Conservation (phyloP, 2,329 filamentous ascomycete genomes). For the Sporothrix brasiliensis region DNA sequence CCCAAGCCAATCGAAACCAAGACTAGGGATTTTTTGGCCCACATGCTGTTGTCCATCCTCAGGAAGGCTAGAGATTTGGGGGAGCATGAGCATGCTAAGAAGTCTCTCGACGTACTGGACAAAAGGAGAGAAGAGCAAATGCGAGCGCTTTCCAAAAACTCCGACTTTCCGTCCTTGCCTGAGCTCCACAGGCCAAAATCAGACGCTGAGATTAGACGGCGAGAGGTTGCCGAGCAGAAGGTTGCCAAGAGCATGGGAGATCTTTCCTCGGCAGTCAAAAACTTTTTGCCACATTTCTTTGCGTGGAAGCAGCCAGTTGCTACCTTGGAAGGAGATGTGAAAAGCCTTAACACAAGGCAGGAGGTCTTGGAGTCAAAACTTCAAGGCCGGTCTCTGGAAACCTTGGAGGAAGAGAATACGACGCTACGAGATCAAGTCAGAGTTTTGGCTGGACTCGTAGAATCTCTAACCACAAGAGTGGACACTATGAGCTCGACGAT, state of each 20-base stretch:
- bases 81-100: slow-evolving; percentile 21
- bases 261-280: background rate
- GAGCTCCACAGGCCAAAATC: slow-evolving; percentile 3
- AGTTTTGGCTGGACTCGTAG: background rate
- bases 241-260: background rate
- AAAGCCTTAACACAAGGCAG: slow-evolving; percentile 13
- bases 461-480: background rate
- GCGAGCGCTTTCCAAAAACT: background rate
- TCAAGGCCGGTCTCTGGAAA: background rate
- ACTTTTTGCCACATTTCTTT: slow-evolving; percentile 15
- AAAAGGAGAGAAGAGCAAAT: slow-evolving; percentile 26
- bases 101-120: slow-evolving; percentile 1
- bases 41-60: slow-evolving; percentile 4
- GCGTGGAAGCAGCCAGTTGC: background rate
- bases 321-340: background rate
- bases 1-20: background rate
- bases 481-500: background rate
- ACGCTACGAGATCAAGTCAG: background rate
- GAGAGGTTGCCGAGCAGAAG: background rate
- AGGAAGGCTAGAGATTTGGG: slow-evolving; percentile 22
- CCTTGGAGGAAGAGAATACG: slow-evolving; percentile 13
- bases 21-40: background rate
- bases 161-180: slow-evolving; percentile 32
- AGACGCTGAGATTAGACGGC: background rate
- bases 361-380: background rate